Percentiles rank a stretch among this genome's conserved stretches.
phyloP scores from a whole-genome alignment of 305 asterid species.

The Ajuga reptans region DNA sequence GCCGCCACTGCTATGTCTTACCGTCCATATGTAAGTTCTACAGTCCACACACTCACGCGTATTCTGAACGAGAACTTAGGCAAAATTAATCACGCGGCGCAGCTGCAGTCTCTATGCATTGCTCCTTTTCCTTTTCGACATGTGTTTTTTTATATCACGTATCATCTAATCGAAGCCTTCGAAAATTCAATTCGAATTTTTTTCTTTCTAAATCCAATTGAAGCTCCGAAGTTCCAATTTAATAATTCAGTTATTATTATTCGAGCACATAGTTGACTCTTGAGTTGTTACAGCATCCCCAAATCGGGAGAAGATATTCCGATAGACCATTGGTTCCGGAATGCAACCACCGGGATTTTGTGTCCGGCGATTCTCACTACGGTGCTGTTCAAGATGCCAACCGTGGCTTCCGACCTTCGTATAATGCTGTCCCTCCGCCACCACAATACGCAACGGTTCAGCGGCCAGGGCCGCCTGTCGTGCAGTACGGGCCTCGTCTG shows the following conservation, averaged over 20 bases:
- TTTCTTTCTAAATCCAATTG: not conserved
- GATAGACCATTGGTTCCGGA: slow-evolving; percentile 30
- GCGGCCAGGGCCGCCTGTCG: slow-evolving; percentile 3
- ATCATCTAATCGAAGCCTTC: not conserved
- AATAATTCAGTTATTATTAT: not conserved
- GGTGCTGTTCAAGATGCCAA: slow-evolving; percentile 41
- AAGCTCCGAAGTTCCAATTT: not conserved
- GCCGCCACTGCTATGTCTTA: slow-evolving; percentile 39
- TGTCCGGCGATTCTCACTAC: slow-evolving; percentile 55
- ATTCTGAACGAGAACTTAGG: not conserved
- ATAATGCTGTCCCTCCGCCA: slow-evolving; percentile 40
- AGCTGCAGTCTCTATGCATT: slow-evolving; percentile 8
- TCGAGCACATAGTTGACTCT: not conserved
- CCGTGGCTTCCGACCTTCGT: slow-evolving; percentile 40
- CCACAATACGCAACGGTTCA: slow-evolving; percentile 22
- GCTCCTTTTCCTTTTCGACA: not conserved
- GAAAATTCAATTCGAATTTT: not conserved
- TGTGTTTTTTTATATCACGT: not conserved
- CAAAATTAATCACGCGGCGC: slow-evolving; percentile 3
- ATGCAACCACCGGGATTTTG: slow-evolving; percentile 27
- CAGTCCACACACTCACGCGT: not conserved
- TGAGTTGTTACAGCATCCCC: slow-evolving; percentile 37
- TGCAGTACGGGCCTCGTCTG: slow-evolving; percentile 24
- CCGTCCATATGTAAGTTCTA: slow-evolving; percentile 39
- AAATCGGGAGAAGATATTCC: slow-evolving; percentile 49